These are phyloP conservation scores for Panicum hallii DNA, from an alignment of 202 grass and related monocot species.

Conservation along the genomic window DNA sequence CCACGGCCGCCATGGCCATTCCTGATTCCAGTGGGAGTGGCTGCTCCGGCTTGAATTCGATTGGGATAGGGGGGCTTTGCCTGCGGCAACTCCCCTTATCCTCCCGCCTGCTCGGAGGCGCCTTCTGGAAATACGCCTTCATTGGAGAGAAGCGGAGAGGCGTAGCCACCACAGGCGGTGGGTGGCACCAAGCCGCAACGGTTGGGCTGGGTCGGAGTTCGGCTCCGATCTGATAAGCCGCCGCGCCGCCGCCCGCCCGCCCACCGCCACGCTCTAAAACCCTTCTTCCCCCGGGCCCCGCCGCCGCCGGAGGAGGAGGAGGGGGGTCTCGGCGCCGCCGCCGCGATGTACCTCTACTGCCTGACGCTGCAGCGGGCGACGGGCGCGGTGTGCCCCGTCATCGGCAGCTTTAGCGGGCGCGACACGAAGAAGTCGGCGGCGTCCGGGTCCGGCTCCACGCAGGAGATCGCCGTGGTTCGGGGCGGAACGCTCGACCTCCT, in stretches of 20 bases:
- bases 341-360: conserved; percentile 84
- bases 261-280: conserved; percentile 38
- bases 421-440: conserved; percentile 56
- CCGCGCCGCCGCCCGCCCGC: neutral
- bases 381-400: conserved; percentile 79
- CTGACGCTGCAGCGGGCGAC: conserved; percentile 81
- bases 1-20: conserved; percentile 59
- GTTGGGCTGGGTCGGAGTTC: neutral
- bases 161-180: neutral
- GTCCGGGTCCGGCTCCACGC: conserved; percentile 44
- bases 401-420: conserved; percentile 88
- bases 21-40: conserved; percentile 29
- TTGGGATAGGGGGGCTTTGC: conserved; percentile 9
- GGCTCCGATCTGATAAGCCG: neutral
- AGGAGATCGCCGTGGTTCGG: conserved; percentile 88
- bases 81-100: neutral
- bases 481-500: conserved; percentile 84
- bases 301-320: conserved; percentile 27
- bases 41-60: neutral
- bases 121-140: neutral
- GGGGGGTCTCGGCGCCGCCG: neutral
- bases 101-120: neutral
- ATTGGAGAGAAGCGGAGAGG: neutral
- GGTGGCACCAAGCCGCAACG: neutral
- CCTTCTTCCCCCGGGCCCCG: conserved; percentile 26